A percentile compares a stretch with the other conserved stretches of the same genome.
Conservation (phyloP, 805 yeast species). For the Candida coquimbonensis region DNA sequence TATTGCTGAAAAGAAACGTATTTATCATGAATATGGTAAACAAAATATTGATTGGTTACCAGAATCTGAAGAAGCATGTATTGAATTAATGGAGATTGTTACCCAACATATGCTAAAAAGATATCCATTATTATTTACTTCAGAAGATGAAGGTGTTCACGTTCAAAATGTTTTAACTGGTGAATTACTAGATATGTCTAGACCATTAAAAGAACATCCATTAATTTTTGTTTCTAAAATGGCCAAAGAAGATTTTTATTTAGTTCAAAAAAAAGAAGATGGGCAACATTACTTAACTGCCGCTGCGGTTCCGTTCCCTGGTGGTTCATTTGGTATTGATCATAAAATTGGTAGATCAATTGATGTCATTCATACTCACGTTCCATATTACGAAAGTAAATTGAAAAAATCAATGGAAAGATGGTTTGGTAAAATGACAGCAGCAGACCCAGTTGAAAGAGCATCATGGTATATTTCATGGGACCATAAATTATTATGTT, state of each 20-base stretch:
- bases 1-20: conserved; percentile 53
- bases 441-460: conserved; percentile 59
- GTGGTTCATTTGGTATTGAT: conserved; percentile 63
- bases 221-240: conserved; percentile 53
- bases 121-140: conserved; percentile 57
- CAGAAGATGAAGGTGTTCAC: conserved; percentile 40
- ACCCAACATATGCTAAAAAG: conserved; percentile 52
- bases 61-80: conserved; percentile 52
- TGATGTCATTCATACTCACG: conserved; percentile 59
- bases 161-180: conserved; percentile 55
- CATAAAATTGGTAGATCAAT: conserved; percentile 53
- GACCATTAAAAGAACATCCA: conserved; percentile 59
- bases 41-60: conserved; percentile 63
- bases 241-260: conserved; percentile 72
- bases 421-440: conserved; percentile 59
- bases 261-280: conserved; percentile 49
- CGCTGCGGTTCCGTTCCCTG: conserved; percentile 76
- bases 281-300: conserved; percentile 60
- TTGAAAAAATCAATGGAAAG: conserved; percentile 64
- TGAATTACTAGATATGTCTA: conserved; percentile 52
- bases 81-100: conserved; percentile 59
- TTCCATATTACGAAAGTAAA: conserved; percentile 63
- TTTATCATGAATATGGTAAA: conserved; percentile 50
- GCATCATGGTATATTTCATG: conserved; percentile 72
- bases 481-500: conserved; percentile 57